A percentile compares a stretch with the other conserved stretches of the same genome.
These are phyloP conservation scores for Tephrocybe sp. DNA, from an alignment of 768 basidiomycete species.

Conservation along the genomic window DNA sequence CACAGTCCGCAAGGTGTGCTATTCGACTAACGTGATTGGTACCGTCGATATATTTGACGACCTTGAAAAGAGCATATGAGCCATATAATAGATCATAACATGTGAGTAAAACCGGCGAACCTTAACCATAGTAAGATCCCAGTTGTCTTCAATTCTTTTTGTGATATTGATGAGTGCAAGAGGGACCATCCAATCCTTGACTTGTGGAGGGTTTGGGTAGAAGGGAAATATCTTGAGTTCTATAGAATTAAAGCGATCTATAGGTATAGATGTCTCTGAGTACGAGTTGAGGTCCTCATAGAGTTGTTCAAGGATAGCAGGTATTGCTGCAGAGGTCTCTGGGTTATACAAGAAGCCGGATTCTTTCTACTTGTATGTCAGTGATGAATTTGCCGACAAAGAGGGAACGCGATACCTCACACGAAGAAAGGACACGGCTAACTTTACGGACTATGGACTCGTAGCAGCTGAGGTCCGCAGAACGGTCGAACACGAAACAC, in stretches of 20 bases:
- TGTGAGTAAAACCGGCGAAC: slow-evolving; percentile 38
- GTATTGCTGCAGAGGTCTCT: slow-evolving; percentile 62
- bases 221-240: slow-evolving; percentile 97
- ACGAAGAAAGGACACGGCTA: slow-evolving; percentile 81
- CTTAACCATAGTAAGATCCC: slow-evolving; percentile 95
- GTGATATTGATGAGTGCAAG: slow-evolving; percentile 83
- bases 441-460: slow-evolving; percentile 96
- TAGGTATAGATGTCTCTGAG: slow-evolving; percentile 90
- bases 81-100: neutral
- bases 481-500: slow-evolving; percentile 93
- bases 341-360: slow-evolving; percentile 83
- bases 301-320: slow-evolving; percentile 90
- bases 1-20: slow-evolving; percentile 88
- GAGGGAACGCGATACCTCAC: slow-evolving; percentile 65
- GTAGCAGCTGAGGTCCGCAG: slow-evolving; percentile 91
- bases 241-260: slow-evolving; percentile 92
- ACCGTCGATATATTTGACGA: slow-evolving; percentile 84
- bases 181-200: slow-evolving; percentile 96
- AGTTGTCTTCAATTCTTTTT: slow-evolving; percentile 83
- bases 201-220: slow-evolving; percentile 88
- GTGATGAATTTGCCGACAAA: slow-evolving; percentile 3
- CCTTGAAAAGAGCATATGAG: slow-evolving; percentile 36
- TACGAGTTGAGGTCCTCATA: slow-evolving; percentile 98
- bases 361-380: slow-evolving; percentile 61
- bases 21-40: slow-evolving; percentile 90